phyloP scores from a whole-genome alignment of 495 filamentous ascomycete species.

The Aspergillus incahuasiensis region DNA sequence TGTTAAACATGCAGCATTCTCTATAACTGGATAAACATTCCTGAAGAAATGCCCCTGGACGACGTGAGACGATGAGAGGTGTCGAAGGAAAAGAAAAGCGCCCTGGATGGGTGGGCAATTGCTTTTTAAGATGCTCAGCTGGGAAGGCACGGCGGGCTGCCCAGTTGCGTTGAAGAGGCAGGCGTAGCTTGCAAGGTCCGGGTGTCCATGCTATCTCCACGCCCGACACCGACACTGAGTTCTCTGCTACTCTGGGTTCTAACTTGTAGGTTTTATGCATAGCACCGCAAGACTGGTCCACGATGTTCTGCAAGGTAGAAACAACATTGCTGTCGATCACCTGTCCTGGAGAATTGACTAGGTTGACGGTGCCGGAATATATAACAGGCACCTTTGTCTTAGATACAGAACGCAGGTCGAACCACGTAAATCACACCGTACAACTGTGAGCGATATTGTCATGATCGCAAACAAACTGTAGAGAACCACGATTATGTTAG shows the following conservation, averaged over 20 bases:
- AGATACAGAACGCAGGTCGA: too few species aligned
- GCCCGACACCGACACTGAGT: too few species aligned
- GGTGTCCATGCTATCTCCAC: too few species aligned
- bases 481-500: too few species aligned
- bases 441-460: too few species aligned
- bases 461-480: not conserved
- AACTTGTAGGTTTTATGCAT: too few species aligned
- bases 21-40: not conserved
- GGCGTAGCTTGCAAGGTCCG: not conserved
- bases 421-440: not conserved
- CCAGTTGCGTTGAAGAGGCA: not conserved
- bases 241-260: too few species aligned
- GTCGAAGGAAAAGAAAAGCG: not conserved
- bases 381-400: too few species aligned
- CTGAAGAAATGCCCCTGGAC: not conserved
- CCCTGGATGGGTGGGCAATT: not conserved
- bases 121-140: not conserved
- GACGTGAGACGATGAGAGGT: not conserved
- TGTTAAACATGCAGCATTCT: slow-evolving; percentile 5
- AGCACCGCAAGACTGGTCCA: too few species aligned
- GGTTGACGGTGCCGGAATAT: too few species aligned
- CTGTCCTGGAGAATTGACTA: too few species aligned
- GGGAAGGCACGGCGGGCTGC: not conserved
- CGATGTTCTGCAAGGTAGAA: not conserved
- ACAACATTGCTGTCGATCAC: too few species aligned